Conservation (phyloP, 1,284 basidiomycete species). For the Coriolopsis trogii region DNA sequence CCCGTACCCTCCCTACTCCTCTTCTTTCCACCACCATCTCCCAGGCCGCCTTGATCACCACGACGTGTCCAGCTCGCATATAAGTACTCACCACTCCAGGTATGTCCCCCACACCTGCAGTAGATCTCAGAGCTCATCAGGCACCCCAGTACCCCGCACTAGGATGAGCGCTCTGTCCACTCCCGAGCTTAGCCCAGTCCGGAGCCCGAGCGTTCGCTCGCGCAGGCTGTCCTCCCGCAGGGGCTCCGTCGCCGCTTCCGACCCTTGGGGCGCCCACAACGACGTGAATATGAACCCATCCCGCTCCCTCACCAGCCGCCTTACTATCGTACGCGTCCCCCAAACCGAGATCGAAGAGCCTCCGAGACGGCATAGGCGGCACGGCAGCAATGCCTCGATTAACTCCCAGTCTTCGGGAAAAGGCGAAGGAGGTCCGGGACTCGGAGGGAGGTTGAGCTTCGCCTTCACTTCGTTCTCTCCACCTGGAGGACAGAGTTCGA, state of each 20-base stretch:
- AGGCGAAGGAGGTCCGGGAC: slow-evolving; percentile 25
- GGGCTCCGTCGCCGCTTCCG: slow-evolving; percentile 66
- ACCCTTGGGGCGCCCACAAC: slow-evolving; percentile 62
- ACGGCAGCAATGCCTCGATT: slow-evolving; percentile 39
- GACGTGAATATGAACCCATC: slow-evolving; percentile 53
- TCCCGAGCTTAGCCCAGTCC: slow-evolving; percentile 29
- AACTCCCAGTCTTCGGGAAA: slow-evolving; percentile 33
- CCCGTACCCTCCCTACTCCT: slow-evolving; percentile 4
- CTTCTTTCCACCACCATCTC: slow-evolving; percentile 17
- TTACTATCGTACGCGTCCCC: slow-evolving; percentile 74
- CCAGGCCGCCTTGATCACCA: neutral
- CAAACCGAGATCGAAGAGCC: slow-evolving; percentile 33
- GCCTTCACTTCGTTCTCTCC: slow-evolving; percentile 63
- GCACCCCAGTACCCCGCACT: slow-evolving; percentile 14
- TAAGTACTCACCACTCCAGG: slow-evolving; percentile 1
- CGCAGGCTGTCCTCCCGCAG: slow-evolving; percentile 57
- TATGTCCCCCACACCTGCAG: slow-evolving; percentile 6
- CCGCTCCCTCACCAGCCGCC: slow-evolving; percentile 59
- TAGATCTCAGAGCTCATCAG: slow-evolving; percentile 15
- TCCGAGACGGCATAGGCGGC: slow-evolving; percentile 33
- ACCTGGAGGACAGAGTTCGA: slow-evolving; percentile 20
- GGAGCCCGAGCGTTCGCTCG: slow-evolving; percentile 28
- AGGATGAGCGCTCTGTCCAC: slow-evolving; percentile 27
- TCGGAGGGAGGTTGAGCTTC: slow-evolving; percentile 60
- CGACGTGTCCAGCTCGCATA: neutral